Evolutionary conservation across 495 filamentous ascomycete species (phyloP).

Genomic region (Halenospora varia): DNA sequence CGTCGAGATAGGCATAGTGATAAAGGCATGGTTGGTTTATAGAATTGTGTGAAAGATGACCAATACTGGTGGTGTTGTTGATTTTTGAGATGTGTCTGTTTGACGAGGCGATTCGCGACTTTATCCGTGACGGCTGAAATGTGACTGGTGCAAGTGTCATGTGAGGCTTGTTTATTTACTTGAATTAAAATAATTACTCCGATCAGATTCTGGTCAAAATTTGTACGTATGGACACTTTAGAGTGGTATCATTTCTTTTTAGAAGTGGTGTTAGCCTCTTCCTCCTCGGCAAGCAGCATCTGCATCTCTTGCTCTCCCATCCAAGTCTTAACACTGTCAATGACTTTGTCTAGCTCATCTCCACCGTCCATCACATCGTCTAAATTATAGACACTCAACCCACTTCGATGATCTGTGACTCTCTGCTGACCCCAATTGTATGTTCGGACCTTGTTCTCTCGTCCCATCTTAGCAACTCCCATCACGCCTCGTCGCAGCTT

Average conservation of each 20-base stretch:
- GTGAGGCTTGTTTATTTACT: no score
- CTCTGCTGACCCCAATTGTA: constrained; percentile 94
- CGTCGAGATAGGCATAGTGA: background rate
- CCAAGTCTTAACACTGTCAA: constrained; percentile 81
- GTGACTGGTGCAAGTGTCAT: no score
- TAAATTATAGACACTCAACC: constrained; percentile 76
- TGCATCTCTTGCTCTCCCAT: constrained; percentile 73
- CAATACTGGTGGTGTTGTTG: background rate
- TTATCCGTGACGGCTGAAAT: constrained; percentile 17
- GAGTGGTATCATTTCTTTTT: constrained; percentile 10
- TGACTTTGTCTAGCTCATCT: constrained; percentile 65
- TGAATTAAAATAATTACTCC: no score
- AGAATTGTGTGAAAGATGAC: constrained; percentile 1
- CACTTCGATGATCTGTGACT: constrained; percentile 90
- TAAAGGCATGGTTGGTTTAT: background rate
- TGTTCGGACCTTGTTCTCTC: constrained; percentile 90
- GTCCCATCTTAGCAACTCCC: constrained; percentile 75
- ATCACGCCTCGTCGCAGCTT: constrained; percentile 68
- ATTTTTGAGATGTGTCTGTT: background rate
- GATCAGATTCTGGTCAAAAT: no score
- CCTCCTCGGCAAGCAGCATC: constrained; percentile 51
- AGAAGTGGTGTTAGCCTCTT: constrained; percentile 18
- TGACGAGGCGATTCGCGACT: background rate
- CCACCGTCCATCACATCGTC: constrained; percentile 74
- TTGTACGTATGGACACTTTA: no score